Percentiles rank a stretch among this genome's conserved stretches.
phyloP scores from a whole-genome alignment of 2,329 filamentous ascomycete genomes.

The Aspergillus hortae region DNA sequence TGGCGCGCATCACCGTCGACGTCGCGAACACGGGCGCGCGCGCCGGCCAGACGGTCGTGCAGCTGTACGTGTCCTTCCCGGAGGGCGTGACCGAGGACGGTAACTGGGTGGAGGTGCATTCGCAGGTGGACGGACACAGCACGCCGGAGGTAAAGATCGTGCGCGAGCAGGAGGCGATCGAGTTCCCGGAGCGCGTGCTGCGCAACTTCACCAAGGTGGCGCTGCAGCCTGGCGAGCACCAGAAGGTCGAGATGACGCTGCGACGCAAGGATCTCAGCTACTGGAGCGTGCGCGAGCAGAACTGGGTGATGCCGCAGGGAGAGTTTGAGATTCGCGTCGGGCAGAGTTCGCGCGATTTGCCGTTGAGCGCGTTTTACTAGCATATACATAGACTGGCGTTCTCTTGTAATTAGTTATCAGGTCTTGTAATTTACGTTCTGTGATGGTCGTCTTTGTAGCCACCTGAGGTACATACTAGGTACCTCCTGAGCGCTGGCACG shows the following conservation, averaged over 20 bases:
- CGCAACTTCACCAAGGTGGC: slow-evolving; percentile 70
- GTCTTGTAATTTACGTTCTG: no score
- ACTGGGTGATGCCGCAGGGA: slow-evolving; percentile 61
- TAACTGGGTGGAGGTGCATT: slow-evolving; percentile 10
- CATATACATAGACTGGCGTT: neutral
- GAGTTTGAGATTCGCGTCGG: slow-evolving; percentile 34
- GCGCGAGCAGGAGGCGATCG: slow-evolving; percentile 41
- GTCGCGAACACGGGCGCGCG: slow-evolving; percentile 49
- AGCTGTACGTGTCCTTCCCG: slow-evolving; percentile 67
- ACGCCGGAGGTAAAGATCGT: slow-evolving; percentile 9
- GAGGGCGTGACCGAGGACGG: slow-evolving; percentile 27
- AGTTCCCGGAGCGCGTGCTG: slow-evolving; percentile 62
- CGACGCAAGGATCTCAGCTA: slow-evolving; percentile 69
- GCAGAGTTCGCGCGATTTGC: slow-evolving; percentile 33
- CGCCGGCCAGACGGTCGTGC: slow-evolving; percentile 49
- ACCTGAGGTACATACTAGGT: no score
- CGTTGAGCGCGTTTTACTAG: slow-evolving; percentile 11
- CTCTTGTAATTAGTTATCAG: no score
- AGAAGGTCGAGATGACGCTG: slow-evolving; percentile 55
- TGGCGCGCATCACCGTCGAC: slow-evolving; percentile 45
- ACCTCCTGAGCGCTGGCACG: no score
- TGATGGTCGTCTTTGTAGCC: no score
- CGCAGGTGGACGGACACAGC: neutral
- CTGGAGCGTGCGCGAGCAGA: slow-evolving; percentile 65
- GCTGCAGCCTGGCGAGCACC: slow-evolving; percentile 53